Percentiles rank a stretch among this genome's conserved stretches.
Evolutionary conservation across 345 rosid species (phyloP).

Genomic region (Hevea brasiliensis): DNA sequence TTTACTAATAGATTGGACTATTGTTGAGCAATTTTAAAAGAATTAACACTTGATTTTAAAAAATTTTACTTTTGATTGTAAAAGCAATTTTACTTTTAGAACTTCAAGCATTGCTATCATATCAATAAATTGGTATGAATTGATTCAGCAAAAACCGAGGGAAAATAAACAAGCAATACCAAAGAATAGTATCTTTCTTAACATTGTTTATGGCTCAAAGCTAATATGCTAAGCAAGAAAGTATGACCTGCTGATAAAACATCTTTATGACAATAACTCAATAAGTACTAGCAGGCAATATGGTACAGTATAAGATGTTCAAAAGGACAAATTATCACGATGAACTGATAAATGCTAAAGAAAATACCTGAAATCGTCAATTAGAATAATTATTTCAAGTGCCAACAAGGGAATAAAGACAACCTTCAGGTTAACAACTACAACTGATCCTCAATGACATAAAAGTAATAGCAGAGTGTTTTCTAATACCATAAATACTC

Average conservation of each 20-base stretch:
- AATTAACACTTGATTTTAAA: no score
- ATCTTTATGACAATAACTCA: not conserved
- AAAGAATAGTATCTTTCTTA: not conserved
- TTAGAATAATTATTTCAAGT: constrained; percentile 67
- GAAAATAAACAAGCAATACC: not conserved
- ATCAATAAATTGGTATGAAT: not conserved
- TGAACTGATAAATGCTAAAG: constrained; percentile 11
- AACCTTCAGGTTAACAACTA: constrained; percentile 82
- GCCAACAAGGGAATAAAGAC: constrained; percentile 83
- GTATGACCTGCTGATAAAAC: not conserved
- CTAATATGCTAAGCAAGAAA: constrained; percentile 7
- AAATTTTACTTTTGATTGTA: no score
- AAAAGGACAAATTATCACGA: not conserved
- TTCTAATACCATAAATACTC: constrained; percentile 59
- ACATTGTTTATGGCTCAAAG: not conserved
- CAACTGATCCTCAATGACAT: constrained; percentile 13
- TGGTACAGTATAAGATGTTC: not conserved
- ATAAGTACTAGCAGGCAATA: not conserved
- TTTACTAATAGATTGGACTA: no score
- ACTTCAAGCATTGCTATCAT: no score
- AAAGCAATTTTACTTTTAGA: no score
- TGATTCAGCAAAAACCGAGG: not conserved
- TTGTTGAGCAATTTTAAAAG: no score
- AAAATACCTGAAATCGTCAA: constrained; percentile 86
- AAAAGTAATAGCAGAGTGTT: constrained; percentile 8